Evolutionary conservation across 1,284 basidiomycete genomes (phyloP).

Genomic region (Vanrija sp.): DNA sequence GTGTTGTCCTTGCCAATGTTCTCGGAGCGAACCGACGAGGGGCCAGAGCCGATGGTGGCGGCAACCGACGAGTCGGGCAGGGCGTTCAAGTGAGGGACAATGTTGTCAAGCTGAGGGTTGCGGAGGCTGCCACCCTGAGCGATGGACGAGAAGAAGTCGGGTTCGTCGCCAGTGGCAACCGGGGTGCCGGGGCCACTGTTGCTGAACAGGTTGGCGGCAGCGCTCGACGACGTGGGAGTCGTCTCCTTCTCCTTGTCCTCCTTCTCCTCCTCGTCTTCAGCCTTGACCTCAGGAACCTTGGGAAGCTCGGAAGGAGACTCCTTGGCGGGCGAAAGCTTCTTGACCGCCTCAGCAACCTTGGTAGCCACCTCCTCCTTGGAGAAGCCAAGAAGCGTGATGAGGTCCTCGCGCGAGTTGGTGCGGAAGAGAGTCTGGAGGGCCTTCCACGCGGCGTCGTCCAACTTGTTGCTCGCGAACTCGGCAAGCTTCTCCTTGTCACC

Average conservation of each 20-base stretch:
- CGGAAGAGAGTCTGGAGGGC: constrained; percentile 83
- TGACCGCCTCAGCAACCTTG: constrained; percentile 76
- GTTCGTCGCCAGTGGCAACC: constrained; percentile 57
- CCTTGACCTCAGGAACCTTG: constrained; percentile 32
- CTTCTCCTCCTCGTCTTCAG: constrained; percentile 46
- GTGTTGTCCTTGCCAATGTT: constrained; percentile 58
- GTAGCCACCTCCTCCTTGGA: constrained; percentile 79
- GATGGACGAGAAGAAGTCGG: constrained; percentile 86
- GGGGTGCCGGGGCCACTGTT: constrained; percentile 39
- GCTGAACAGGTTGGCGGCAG: constrained; percentile 57
- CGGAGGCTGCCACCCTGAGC: constrained; percentile 52
- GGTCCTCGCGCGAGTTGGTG: constrained; percentile 81
- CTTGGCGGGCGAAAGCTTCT: constrained; percentile 55
- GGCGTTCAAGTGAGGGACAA: constrained; percentile 75
- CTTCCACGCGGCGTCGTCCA: constrained; percentile 71
- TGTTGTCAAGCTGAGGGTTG: constrained; percentile 58
- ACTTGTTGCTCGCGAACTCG: constrained; percentile 60
- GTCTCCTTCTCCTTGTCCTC: constrained; percentile 2
- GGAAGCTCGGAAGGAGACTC: constrained; percentile 26
- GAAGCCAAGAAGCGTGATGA: constrained; percentile 87
- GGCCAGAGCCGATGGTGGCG: constrained; percentile 79
- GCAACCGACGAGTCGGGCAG: constrained; percentile 80
- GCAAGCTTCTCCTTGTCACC: constrained; percentile 59
- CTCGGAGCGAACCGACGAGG: constrained; percentile 78
- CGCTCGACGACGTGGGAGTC: neutral